These are phyloP conservation scores for Kentomonas sorsogonicus DNA, from an alignment of 208 protist species.

Conservation along the genomic window DNA sequence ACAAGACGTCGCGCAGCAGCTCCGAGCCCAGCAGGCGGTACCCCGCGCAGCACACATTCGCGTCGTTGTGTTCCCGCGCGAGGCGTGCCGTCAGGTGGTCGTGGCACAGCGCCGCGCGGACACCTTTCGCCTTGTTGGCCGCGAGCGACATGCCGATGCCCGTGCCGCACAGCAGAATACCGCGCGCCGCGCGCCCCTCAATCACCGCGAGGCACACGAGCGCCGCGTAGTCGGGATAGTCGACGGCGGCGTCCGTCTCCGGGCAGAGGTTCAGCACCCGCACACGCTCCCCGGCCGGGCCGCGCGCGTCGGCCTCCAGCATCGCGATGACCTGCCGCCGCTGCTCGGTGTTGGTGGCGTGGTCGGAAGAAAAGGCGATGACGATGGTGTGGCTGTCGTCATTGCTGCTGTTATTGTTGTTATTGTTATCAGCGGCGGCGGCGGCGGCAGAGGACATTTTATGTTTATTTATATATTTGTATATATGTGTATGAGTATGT, in stretches of 20 bases:
- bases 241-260: slow-evolving; percentile 42
- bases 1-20: slow-evolving; percentile 82
- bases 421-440: too few species aligned
- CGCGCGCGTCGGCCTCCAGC: too few species aligned
- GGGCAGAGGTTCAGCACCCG: slow-evolving; percentile 76
- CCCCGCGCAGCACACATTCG: slow-evolving; percentile 90
- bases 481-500: too few species aligned
- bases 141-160: slow-evolving; percentile 95
- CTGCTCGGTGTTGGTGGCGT: slow-evolving; percentile 54
- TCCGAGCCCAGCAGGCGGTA: slow-evolving; percentile 75
- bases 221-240: slow-evolving; percentile 93
- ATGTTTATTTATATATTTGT: too few species aligned
- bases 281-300: slow-evolving; percentile 30
- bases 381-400: slow-evolving; percentile 35
- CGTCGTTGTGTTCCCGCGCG: slow-evolving; percentile 89
- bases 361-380: slow-evolving; percentile 88
- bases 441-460: too few species aligned
- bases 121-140: slow-evolving; percentile 91
- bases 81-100: slow-evolving; percentile 88
- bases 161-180: slow-evolving; percentile 91
- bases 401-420: slow-evolving; percentile 19
- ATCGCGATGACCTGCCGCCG: slow-evolving; percentile 64
- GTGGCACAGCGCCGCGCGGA: slow-evolving; percentile 92
- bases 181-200: slow-evolving; percentile 51
- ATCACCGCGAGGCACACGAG: slow-evolving; percentile 58